phyloP scores from a whole-genome alignment of 192 early-diverging fungal genomes.

The Backusella westeae region DNA sequence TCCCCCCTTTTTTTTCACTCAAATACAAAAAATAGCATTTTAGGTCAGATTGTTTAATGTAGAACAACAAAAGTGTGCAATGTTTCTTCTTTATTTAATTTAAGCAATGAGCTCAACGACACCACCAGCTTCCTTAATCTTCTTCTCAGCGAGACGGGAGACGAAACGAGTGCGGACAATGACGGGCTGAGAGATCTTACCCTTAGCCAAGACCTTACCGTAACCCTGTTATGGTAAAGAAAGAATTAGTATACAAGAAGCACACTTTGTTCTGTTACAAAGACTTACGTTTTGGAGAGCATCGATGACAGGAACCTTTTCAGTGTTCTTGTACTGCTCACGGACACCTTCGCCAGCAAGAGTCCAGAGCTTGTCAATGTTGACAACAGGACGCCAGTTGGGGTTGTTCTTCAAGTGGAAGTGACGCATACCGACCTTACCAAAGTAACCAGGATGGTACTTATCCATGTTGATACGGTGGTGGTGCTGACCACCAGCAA shows the following conservation, averaged over 20 bases:
- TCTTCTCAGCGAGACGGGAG: conserved; percentile 92
- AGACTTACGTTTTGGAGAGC: conserved; percentile 51
- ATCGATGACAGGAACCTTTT: conserved; percentile 93
- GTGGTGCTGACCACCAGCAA: conserved; percentile 99
- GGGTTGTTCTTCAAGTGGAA: conserved; percentile 96
- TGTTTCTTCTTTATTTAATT: conserved; percentile 11
- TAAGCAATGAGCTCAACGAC: conserved; percentile 64
- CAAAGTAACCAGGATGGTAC: conserved; percentile 99
- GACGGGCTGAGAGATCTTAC: conserved; percentile 88
- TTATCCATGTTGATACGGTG: conserved; percentile 99
- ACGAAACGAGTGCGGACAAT: conserved; percentile 96
- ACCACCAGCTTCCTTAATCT: conserved; percentile 98
- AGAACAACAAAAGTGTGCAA: background rate
- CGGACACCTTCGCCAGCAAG: conserved; percentile 87
- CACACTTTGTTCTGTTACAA: too few relatives aligned
- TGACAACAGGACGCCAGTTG: conserved; percentile 84
- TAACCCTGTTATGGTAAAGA: conserved; percentile 55
- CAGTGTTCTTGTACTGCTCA: conserved; percentile 79
- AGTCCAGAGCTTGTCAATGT: conserved; percentile 94
- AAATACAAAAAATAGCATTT: background rate
- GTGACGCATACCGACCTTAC: conserved; percentile 99
- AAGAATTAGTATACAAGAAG: background rate
- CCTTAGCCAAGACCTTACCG: conserved; percentile 97
- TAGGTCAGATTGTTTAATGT: background rate
- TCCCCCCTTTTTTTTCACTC: too few relatives aligned